These are phyloP conservation scores for Leptomonas seymouri DNA, from an alignment of 208 protist genomes.

Conservation along the genomic window DNA sequence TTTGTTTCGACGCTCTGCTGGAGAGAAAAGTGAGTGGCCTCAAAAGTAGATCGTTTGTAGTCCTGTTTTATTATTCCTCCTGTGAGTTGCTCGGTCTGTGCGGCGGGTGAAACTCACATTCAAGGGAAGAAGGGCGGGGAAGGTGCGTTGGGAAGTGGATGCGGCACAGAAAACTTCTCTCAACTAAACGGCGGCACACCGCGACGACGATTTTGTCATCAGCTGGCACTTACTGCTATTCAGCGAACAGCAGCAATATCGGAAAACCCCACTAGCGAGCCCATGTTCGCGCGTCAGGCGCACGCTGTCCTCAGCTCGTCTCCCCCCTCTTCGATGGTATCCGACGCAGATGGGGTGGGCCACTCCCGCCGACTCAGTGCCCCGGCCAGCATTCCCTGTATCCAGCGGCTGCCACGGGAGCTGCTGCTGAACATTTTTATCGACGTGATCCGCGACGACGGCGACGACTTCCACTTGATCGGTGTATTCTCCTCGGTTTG, in stretches of 20 bases:
- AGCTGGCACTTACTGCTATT: neutral
- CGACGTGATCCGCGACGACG: conserved; percentile 57
- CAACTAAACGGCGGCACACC: too few species aligned
- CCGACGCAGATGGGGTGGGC: conserved; percentile 15
- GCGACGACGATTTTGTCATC: too few species aligned
- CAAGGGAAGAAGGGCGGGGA: too few species aligned
- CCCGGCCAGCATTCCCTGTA: neutral
- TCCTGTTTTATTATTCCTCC: too few species aligned
- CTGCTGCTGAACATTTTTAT: conserved; percentile 70
- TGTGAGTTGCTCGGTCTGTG: too few species aligned
- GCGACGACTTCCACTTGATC: conserved; percentile 52
- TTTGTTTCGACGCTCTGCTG: neutral
- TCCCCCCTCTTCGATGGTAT: conserved; percentile 22
- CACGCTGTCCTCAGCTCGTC: conserved; percentile 36
- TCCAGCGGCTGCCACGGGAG: conserved; percentile 64
- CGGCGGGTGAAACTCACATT: too few species aligned
- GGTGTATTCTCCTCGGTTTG: conserved; percentile 63
- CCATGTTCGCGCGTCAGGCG: conserved; percentile 37
- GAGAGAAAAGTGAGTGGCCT: neutral
- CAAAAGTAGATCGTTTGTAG: too few species aligned
- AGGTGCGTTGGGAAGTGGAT: too few species aligned
- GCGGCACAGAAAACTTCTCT: too few species aligned
- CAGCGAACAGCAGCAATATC: too few species aligned
- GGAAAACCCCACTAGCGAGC: too few species aligned
- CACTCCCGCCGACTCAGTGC: neutral